These are phyloP conservation scores for Microbotryum lychnidis-dioicae DNA, from an alignment of 1,284 basidiomycete genomes.

Conservation along the genomic window DNA sequence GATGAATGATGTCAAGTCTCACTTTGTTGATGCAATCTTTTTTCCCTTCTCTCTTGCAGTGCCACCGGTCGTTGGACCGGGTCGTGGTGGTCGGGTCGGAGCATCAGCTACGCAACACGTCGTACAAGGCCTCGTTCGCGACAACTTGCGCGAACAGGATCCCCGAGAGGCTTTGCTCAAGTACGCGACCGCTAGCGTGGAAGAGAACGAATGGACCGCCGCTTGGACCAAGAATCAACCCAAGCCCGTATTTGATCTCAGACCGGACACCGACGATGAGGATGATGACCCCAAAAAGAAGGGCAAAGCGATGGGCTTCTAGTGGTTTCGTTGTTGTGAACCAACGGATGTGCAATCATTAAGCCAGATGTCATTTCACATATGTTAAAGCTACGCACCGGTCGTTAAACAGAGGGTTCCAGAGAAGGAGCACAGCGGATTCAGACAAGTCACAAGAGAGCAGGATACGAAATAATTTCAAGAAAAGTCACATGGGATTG, in stretches of 20 bases:
- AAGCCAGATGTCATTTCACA: too few species aligned
- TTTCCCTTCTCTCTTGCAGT: constrained; percentile 42
- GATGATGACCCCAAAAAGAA: background rate
- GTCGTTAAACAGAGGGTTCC: too few species aligned
- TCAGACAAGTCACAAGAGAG: too few species aligned
- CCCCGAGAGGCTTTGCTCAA: constrained; percentile 92
- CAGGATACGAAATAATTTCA: too few species aligned
- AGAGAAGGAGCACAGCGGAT: too few species aligned
- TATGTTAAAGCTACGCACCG: too few species aligned
- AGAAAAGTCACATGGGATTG: too few species aligned
- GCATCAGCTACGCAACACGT: constrained; percentile 90
- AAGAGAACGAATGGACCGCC: constrained; percentile 25
- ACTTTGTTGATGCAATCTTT: background rate
- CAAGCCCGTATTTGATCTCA: constrained; percentile 24
- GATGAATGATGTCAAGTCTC: background rate
- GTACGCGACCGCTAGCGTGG: constrained; percentile 57
- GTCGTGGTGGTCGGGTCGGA: constrained; percentile 85
- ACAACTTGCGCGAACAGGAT: constrained; percentile 80
- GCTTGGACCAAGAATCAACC: constrained; percentile 30
- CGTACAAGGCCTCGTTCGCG: constrained; percentile 83
- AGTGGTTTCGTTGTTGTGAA: too few species aligned
- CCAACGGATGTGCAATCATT: too few species aligned
- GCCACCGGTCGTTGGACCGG: constrained; percentile 82
- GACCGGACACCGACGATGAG: constrained; percentile 18
- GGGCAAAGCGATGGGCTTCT: too few species aligned